phyloP scores from a whole-genome alignment of 2,329 filamentous ascomycete genomes.

The Diaporthe eres region DNA sequence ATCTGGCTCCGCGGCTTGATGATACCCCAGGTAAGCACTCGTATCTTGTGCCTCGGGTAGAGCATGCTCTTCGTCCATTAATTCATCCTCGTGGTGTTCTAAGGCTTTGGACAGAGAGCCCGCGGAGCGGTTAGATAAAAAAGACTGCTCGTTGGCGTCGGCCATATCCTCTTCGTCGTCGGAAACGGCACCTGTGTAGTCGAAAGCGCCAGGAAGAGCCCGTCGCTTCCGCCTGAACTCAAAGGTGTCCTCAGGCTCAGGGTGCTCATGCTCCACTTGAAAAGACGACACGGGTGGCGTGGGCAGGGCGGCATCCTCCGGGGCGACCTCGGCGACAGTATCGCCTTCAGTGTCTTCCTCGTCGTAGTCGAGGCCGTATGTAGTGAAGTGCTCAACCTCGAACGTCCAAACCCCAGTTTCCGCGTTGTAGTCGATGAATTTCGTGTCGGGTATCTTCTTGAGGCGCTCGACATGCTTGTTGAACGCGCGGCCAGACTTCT shows the following conservation, averaged over 20 bases:
- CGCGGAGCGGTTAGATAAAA: constrained; percentile 94
- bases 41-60: constrained; percentile 78
- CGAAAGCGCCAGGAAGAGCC: constrained; percentile 85
- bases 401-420: constrained; percentile 92
- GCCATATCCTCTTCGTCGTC: constrained; percentile 68
- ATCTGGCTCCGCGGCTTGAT: constrained; percentile 82
- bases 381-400: constrained; percentile 95
- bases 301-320: constrained; percentile 45
- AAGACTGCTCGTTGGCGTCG: constrained; percentile 74
- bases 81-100: constrained; percentile 75
- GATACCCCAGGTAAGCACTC: constrained; percentile 81
- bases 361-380: constrained; percentile 88
- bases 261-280: constrained; percentile 48
- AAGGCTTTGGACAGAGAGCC: constrained; percentile 78
- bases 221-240: constrained; percentile 65
- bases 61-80: constrained; percentile 83
- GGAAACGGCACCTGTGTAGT: constrained; percentile 68
- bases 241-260: constrained; percentile 69
- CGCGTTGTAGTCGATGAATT: constrained; percentile 84
- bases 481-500: constrained; percentile 75
- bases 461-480: constrained; percentile 88
- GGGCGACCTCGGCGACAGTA: constrained; percentile 57
- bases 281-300: constrained; percentile 40
- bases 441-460: constrained; percentile 83
- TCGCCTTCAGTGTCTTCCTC: constrained; percentile 79